Evolutionary conservation across 2,329 filamentous ascomycete species (phyloP).

Genomic region (Cadophora luteo-olivacea): DNA sequence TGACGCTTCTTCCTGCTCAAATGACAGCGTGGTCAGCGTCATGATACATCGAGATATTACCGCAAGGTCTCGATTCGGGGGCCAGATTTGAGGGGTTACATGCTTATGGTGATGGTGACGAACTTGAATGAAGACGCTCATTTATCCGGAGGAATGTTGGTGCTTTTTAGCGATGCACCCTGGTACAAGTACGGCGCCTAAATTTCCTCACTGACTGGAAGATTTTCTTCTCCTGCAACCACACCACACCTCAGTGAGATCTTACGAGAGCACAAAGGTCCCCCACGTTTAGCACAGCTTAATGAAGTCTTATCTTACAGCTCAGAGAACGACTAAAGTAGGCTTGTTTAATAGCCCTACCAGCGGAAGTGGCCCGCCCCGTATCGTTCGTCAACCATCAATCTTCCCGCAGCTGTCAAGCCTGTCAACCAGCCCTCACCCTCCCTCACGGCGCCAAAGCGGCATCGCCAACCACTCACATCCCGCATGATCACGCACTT

Average conservation of each 20-base stretch:
- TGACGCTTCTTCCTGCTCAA: too few relatives aligned
- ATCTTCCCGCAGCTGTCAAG: background rate
- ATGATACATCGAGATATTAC: too few relatives aligned
- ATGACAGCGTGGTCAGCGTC: too few relatives aligned
- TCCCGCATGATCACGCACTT: background rate
- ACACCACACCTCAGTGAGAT: background rate
- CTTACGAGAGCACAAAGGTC: background rate
- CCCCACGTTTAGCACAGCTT: background rate
- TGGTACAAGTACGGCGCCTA: background rate
- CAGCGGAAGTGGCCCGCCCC: constrained; percentile 3
- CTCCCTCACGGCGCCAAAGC: constrained; percentile 10
- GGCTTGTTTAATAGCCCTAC: background rate
- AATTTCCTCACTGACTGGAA: background rate
- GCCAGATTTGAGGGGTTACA: background rate
- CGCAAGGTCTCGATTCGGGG: background rate
- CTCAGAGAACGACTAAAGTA: background rate
- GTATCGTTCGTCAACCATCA: background rate
- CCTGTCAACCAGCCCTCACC: constrained; percentile 4
- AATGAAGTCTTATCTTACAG: background rate
- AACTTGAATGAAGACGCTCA: background rate
- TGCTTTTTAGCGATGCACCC: background rate
- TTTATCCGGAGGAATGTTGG: background rate
- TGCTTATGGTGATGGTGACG: background rate
- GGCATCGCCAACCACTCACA: constrained; percentile 15
- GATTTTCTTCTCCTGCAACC: background rate